Evolutionary conservation across 306 rosid genomes (phyloP).

Genomic region (Cicer chorassanicum): DNA sequence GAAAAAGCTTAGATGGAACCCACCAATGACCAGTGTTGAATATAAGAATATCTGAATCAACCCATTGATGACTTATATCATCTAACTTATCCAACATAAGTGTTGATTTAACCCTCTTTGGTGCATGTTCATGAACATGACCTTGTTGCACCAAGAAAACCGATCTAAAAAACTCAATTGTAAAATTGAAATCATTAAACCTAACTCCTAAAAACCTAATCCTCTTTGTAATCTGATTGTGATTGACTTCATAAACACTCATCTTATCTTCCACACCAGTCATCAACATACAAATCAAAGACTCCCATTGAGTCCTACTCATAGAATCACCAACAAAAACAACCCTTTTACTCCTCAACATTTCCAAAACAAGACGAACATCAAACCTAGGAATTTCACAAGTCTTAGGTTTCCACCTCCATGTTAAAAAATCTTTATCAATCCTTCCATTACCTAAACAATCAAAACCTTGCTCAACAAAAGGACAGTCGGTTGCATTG

Average conservation of each 20-base stretch:
- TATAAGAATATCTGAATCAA: conserved; percentile 79
- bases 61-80: conserved; percentile 70
- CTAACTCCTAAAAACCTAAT: conserved; percentile 77
- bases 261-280: conserved; percentile 77
- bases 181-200: conserved; percentile 75
- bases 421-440: conserved; percentile 68
- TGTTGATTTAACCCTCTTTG: conserved; percentile 78
- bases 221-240: conserved; percentile 66
- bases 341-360: conserved; percentile 67
- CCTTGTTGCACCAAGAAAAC: conserved; percentile 81
- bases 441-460: conserved; percentile 75
- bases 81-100: conserved; percentile 75
- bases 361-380: conserved; percentile 60
- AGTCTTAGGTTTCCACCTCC: conserved; percentile 77
- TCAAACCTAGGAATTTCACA: conserved; percentile 64
- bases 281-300: conserved; percentile 84
- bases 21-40: conserved; percentile 98
- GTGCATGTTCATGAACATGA: conserved; percentile 63
- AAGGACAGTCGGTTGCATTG: conserved; percentile 84
- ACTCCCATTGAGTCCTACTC: conserved; percentile 95
- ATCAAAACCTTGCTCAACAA: conserved; percentile 77
- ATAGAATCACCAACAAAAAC: conserved; percentile 93
- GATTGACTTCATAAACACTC: conserved; percentile 77
- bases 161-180: conserved; percentile 78
- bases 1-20: conserved; percentile 84